Evolutionary conservation across 257 asterid genomes (phyloP).

Genomic region (Osmanthus fragrans): DNA sequence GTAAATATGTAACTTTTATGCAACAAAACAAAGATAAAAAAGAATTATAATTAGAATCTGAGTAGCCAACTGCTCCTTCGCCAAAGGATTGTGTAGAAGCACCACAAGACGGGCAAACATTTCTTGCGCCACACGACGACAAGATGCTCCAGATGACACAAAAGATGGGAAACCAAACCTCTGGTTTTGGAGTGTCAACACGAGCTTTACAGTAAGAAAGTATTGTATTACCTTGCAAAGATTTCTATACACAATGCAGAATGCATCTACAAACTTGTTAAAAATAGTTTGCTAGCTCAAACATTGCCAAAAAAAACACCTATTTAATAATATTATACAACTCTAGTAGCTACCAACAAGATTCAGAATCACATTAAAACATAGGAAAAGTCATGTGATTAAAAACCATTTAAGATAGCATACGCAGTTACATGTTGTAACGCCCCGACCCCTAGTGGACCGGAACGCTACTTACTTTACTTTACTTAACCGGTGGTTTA

Average conservation of each 20-base stretch:
- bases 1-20: background rate
- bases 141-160: constrained; percentile 6
- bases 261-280: constrained; percentile 90
- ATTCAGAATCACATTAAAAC: constrained; percentile 14
- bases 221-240: constrained; percentile 51
- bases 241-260: constrained; percentile 88
- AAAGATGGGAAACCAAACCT: constrained; percentile 48
- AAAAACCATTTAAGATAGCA: constrained; percentile 18
- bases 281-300: constrained; percentile 21
- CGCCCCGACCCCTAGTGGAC: no score
- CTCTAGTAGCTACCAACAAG: constrained; percentile 11
- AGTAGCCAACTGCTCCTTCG: constrained; percentile 89
- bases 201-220: no score
- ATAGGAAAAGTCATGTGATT: constrained; percentile 4
- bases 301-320: background rate
- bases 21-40: background rate
- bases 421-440: no score
- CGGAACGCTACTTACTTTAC: no score
- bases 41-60: constrained; percentile 73
- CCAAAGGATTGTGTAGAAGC: constrained; percentile 90
- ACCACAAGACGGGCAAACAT: constrained; percentile 97
- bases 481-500: no score
- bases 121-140: constrained; percentile 46
- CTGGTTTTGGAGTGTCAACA: constrained; percentile 78
- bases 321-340: constrained; percentile 8